A percentile compares a stretch with the other conserved stretches of the same genome.
Conservation (phyloP, 306 rosid genomes). For the Hippophae tibetana region DNA sequence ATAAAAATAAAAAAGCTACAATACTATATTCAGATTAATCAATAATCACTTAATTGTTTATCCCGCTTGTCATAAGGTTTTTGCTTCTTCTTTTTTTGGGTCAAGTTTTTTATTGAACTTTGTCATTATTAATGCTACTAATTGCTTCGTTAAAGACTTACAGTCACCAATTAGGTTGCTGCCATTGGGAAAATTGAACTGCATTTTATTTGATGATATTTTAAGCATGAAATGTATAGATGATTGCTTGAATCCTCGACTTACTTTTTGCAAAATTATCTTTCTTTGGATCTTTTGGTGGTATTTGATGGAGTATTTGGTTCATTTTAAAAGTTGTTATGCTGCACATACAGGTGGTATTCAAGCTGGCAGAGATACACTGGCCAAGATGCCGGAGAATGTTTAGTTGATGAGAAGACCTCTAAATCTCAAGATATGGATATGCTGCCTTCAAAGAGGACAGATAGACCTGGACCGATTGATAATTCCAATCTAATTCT, state of each 20-base stretch:
- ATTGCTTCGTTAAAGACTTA: background rate
- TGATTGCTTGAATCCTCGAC: background rate
- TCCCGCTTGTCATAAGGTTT: background rate
- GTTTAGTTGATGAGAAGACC: slow-evolving; percentile 33
- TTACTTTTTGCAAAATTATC: background rate
- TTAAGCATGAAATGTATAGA: background rate
- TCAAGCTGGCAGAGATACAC: slow-evolving; percentile 75
- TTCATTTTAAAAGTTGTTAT: slow-evolving; percentile 18
- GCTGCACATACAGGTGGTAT: slow-evolving; percentile 58
- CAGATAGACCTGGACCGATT: slow-evolving; percentile 74
- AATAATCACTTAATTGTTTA: background rate
- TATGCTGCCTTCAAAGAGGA: slow-evolving; percentile 23
- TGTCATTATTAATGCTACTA: background rate
- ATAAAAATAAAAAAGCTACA: no score
- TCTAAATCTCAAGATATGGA: slow-evolving; percentile 35
- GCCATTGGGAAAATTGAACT: background rate
- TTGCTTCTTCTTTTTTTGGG: no score
- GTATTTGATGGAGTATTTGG: background rate
- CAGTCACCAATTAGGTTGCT: background rate
- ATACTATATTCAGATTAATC: background rate
- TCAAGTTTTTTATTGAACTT: no score
- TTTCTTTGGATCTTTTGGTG: background rate
- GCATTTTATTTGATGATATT: background rate
- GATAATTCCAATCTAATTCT: slow-evolving; percentile 77
- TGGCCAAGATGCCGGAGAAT: slow-evolving; percentile 43